Evolutionary conservation across 371 early-diverging fungal species (phyloP), one percentile per base, ranked within the genome.

Genomic region (Mucor velutinosus): DNA sequence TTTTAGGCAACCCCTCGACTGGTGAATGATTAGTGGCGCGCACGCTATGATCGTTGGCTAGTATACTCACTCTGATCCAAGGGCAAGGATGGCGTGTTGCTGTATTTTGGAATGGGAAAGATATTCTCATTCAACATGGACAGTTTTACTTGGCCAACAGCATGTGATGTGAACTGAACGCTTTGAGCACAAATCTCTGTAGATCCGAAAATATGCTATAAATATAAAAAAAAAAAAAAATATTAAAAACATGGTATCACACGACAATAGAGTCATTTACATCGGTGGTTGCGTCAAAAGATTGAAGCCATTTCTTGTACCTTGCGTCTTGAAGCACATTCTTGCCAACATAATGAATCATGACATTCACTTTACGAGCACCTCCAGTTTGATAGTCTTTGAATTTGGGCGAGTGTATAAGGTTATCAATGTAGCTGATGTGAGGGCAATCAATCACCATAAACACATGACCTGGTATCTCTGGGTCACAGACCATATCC

Each of bases 371-470:
- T 47, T 59, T 69, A 7, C 35, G 39, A 3, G 17, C 55, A 12
- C 73, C 69, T 4, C 67, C 71, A 2, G 14, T 61, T 33, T 86
- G 71, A 60, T 78, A 86, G 5, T 70, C 67, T 7, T 73, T 62
- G 62, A 93, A 91, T 49, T 74, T 75, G 14, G 76, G 60, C 14
- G 87, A 76, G 4, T 68, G 41, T 7, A 85, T 69, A 21, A 97
- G 64, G 14, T 83, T 75, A 29, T 76, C 71, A 23, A 97, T 79
- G 72, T 95, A 95, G 0, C 71, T 76, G 4, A 70, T 49, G 30
- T 82, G 75, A 1, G 96, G 97, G 62, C 95, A 93, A 60, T 97
- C 99, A n/a, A 95, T 69, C 21, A 98, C 83, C 47, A 95, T 78
- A 73, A 97, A 93, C 7, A 88, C 70, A 57, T 78, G 79, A 19